Evolutionary conservation across 148 eudicot species (phyloP), one percentile per base, ranked within the genome.

Genomic region (Chenopodium formosanum): DNA sequence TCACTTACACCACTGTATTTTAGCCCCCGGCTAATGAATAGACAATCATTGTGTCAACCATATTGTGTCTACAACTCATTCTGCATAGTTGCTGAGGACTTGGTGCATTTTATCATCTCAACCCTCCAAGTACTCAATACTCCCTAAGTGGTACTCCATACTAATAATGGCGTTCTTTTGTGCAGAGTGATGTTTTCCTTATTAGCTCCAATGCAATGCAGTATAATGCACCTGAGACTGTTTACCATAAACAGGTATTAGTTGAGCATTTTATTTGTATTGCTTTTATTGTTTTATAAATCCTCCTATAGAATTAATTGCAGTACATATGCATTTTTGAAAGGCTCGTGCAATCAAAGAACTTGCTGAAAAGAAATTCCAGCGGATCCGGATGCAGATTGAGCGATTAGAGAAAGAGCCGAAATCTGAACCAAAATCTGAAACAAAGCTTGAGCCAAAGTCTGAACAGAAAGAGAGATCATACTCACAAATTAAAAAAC

Each of bases 121-220:
- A 40, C 8, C 1, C 44, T 40, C 44, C 44, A 6, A 40, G 44
- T 40, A 40, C 44, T 40, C 44, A 40, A 6, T 40, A 40, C 44
- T 5, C 44, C 44, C 44, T 40, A 6, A 6, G 44, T 40, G 44
- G 8, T 40, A 40, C 44, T 40, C 7, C 44, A 40, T 40, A 6
- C 44, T 85, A 53, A 86, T 9, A 72, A 68, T 74, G 82, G 34
- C 66, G 79, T 76, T 82, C 69, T 80, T 81, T 73, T 56, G 29
- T 86, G 89, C 98, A 96, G 99, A 86, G 82, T 85, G 99, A 96
- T 87, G 88, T 96, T 73, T 89, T 90, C 82, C 87, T 96, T 13
- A 92, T 96, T 76, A 90, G 98, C 84, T 82, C 94, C 77, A 96
- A 96, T 82, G 99, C 99, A 79, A 94, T 96, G 98, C 89, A 88